phyloP scores from a whole-genome alignment of 257 asterid species.

The Nicotiana tomentosiformis region DNA sequence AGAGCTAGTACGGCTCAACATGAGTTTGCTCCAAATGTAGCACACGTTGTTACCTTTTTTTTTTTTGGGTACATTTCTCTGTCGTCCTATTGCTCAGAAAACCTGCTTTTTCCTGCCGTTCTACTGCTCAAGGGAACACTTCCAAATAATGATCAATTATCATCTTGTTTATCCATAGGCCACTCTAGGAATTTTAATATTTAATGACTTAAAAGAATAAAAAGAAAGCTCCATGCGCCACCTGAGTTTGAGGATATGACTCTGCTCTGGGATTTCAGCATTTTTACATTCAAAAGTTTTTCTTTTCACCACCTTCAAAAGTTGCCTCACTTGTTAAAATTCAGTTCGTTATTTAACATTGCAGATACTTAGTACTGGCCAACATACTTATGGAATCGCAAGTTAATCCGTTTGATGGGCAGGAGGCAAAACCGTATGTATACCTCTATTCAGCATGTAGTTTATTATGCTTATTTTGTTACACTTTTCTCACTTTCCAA shows the following conservation, averaged over 20 bases:
- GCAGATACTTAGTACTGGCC: slow-evolving; percentile 90
- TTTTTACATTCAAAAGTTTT: neutral
- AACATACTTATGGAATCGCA: slow-evolving; percentile 98
- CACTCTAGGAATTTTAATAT: neutral
- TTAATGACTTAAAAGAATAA: neutral
- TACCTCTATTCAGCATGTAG: neutral
- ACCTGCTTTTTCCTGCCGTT: too few relatives aligned
- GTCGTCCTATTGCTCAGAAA: too few relatives aligned
- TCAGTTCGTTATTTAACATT: neutral
- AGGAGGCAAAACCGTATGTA: slow-evolving; percentile 96
- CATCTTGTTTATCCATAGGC: neutral
- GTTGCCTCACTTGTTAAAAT: neutral
- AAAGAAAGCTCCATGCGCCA: neutral
- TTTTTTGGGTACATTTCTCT: too few relatives aligned
- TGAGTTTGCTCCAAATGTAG: too few relatives aligned
- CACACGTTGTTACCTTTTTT: too few relatives aligned
- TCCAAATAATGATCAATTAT: too few relatives aligned
- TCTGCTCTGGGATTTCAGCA: neutral
- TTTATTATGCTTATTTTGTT: neutral
- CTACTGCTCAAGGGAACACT: too few relatives aligned
- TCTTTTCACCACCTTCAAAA: neutral
- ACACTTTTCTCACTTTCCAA: neutral
- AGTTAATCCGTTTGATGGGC: slow-evolving; percentile 97
- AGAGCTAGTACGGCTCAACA: too few relatives aligned
- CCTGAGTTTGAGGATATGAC: neutral